These are phyloP conservation scores for Zymoseptoria crescenta DNA, from an alignment of 2,329 filamentous ascomycete genomes.

Conservation along the genomic window DNA sequence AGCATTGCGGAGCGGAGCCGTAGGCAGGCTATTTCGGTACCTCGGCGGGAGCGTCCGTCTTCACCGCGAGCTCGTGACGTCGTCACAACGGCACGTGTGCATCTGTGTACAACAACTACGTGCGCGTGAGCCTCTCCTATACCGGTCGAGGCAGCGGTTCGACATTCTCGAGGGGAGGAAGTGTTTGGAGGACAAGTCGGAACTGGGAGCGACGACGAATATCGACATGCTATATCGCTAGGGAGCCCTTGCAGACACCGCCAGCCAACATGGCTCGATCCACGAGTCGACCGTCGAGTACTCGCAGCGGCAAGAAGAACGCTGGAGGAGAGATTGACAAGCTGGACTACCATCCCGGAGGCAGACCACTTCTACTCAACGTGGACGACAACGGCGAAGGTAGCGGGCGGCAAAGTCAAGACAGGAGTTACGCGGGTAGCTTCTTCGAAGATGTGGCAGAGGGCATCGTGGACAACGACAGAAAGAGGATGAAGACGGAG, in stretches of 20 bases:
- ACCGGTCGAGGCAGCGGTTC: not conserved
- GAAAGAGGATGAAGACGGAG: constrained; percentile 46
- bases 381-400: constrained; percentile 23
- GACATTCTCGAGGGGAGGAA: not conserved
- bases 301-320: constrained; percentile 10
- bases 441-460: constrained; percentile 55
- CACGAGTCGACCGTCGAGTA: constrained; percentile 13
- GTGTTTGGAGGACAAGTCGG: not conserved
- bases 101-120: not conserved
- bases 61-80: not conserved
- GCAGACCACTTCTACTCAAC: constrained; percentile 35
- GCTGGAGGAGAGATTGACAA: constrained; percentile 37
- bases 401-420: constrained; percentile 31
- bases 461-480: constrained; percentile 52
- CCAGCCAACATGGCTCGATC: constrained; percentile 8
- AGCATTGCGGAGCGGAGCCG: not conserved
- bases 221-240: not conserved
- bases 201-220: not conserved
- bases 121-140: not conserved
- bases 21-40: not conserved
- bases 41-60: not conserved
- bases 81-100: not conserved
- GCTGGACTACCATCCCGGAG: constrained; percentile 40
- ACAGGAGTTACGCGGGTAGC: constrained; percentile 42
- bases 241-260: not conserved